phyloP scores from a whole-genome alignment of 148 eudicot genomes.

The Rhododendron kiyosumense region DNA sequence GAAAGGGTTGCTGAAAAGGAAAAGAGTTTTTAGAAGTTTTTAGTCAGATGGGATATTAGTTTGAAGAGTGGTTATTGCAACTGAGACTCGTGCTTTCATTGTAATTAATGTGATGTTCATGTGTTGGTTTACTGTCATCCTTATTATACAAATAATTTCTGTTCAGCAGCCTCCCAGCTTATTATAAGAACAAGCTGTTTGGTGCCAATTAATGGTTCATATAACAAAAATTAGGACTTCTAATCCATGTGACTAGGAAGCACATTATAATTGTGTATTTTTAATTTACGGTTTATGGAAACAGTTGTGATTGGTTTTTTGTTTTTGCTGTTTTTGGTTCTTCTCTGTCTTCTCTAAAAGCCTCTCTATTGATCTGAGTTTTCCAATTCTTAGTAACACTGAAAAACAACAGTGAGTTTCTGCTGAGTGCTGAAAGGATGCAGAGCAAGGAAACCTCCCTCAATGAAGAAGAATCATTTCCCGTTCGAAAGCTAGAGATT shows the following conservation, averaged over 20 bases:
- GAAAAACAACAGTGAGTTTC: background rate
- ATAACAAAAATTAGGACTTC: background rate
- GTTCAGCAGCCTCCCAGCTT: background rate
- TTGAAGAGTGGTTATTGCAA: background rate
- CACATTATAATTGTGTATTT: background rate
- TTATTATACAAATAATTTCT: background rate
- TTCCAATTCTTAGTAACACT: background rate
- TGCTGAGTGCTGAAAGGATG: constrained; percentile 21
- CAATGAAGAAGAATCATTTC: constrained; percentile 19
- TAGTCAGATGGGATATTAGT: background rate
- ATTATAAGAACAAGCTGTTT: background rate
- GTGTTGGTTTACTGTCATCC: background rate
- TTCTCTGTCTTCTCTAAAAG: background rate
- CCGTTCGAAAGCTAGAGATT: constrained; percentile 60
- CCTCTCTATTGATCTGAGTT: background rate
- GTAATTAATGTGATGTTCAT: background rate
- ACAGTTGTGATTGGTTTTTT: background rate
- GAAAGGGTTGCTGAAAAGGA: background rate
- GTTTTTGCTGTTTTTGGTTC: too few relatives aligned
- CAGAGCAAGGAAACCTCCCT: constrained; percentile 15
- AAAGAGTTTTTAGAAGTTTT: background rate
- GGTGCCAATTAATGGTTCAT: background rate
- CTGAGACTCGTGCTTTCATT: background rate
- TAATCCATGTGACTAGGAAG: background rate
- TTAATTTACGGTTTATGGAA: background rate